Conservation (phyloP, 140 eudicot species). For the Flaveria floridana region DNA sequence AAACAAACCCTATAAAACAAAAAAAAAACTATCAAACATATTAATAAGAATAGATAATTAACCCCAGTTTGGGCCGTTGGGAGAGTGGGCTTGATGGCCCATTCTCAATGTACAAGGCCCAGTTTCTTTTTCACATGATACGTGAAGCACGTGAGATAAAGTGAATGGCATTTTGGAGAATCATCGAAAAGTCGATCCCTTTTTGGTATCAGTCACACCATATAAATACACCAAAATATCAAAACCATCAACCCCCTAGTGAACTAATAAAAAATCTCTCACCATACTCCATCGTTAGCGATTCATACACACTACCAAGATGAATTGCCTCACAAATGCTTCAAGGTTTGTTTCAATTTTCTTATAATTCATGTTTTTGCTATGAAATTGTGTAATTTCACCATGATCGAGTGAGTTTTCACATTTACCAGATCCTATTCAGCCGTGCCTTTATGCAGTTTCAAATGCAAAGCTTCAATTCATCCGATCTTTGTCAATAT, state of each 20-base stretch:
- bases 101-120: conserved; percentile 8
- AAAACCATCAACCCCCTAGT: conserved; percentile 14
- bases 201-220: conserved; percentile 12
- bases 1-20: no score
- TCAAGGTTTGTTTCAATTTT: conserved; percentile 47
- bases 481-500: conserved; percentile 38
- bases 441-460: conserved; percentile 49
- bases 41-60: no score
- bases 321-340: conserved; percentile 70
- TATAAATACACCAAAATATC: conserved; percentile 21
- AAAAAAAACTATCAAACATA: no score
- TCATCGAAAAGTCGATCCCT: conserved; percentile 25
- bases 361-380: neutral
- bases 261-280: conserved; percentile 8
- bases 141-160: conserved; percentile 20
- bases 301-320: conserved; percentile 13
- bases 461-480: conserved; percentile 38
- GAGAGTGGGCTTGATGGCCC: conserved; percentile 9
- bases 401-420: conserved; percentile 11
- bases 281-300: neutral
- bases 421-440: conserved; percentile 46
- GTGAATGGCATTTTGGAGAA: conserved; percentile 38
- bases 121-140: conserved; percentile 3
- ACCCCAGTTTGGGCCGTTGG: neutral
- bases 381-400: conserved; percentile 3